Percentiles rank a stretch among this genome's conserved stretches.
Evolutionary conservation across 129 eudicot genomes (phyloP).

Genomic region (Erigeron canadensis): DNA sequence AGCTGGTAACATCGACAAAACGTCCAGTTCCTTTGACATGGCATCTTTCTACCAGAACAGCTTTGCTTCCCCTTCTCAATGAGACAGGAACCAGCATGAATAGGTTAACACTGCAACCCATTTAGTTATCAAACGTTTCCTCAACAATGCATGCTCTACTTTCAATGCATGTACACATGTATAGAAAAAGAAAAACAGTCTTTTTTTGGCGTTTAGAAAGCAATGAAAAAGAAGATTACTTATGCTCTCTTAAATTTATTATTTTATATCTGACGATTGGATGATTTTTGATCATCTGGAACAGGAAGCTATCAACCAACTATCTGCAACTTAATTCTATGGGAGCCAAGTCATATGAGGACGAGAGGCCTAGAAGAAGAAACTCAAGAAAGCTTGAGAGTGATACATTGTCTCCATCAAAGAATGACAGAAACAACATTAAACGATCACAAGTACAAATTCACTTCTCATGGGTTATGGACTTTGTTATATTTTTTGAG

Average conservation of each 20-base stretch:
- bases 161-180: not conserved
- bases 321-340: slow-evolving; percentile 58
- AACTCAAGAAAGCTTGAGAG: slow-evolving; percentile 58
- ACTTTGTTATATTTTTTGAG: slow-evolving; percentile 3
- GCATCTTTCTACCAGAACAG: slow-evolving; percentile 89
- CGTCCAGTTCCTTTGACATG: slow-evolving; percentile 97
- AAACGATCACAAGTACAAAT: slow-evolving; percentile 78
- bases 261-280: not conserved
- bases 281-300: slow-evolving; percentile 14
- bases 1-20: slow-evolving; percentile 82
- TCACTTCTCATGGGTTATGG: slow-evolving; percentile 3
- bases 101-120: slow-evolving; percentile 46
- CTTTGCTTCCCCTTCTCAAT: slow-evolving; percentile 83
- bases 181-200: not conserved
- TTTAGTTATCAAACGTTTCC: slow-evolving; percentile 5
- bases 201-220: not conserved
- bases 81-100: slow-evolving; percentile 93
- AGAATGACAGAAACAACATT: slow-evolving; percentile 56
- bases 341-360: slow-evolving; percentile 50
- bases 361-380: slow-evolving; percentile 67
- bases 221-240: not conserved
- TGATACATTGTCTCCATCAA: slow-evolving; percentile 58
- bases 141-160: not conserved
- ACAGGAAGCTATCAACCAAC: slow-evolving; percentile 79
- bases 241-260: not conserved